Base-by-base conservation (phyloP, 768 basidiomycete species). In the Hysterangium stoloniferum region DNA sequence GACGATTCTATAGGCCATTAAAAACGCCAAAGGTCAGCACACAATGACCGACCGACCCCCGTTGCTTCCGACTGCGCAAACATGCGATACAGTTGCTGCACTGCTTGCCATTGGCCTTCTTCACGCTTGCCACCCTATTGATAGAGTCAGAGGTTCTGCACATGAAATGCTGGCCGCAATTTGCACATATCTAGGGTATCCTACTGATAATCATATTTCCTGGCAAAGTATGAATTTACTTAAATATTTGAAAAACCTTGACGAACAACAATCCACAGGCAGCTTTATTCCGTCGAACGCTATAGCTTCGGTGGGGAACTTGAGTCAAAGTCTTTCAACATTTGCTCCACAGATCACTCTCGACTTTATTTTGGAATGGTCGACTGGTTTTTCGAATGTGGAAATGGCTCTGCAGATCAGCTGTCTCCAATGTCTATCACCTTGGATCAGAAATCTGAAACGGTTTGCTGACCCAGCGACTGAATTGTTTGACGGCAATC, bases 331-430 rank as follows among this genome's bases (percentile, higher is more conserved):
- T 33, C 66, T 92, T 12, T 79, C 89, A 2, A 71, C 69, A 2
- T 82, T 82, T 57, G 79, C 78, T n/a, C 90, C 90, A 11, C 77
- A 86, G 28, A 70, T 95, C 31, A 92, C 91, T 0, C 69, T 95
- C 15, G 92, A 95, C 64, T 90, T 95, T 66, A 70, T 94, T 48
- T 79, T 82, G 17, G 92, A 93, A 65, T 87, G 92, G 28, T 79
- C 78, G 29, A 75, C 73, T 69, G 72, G 73, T 52, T 53, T 42
- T 66, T 58, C 72, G 66, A 71, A 68, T 57, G 64, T 68, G 15
- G 60, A 60, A 3, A 13, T 25, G 58, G 65, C 3, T 1, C 82
- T 84, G 41, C 80, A 83, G 35, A 79, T 86, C 38, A 78, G 74
- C 53, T 91, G 84, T 59, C 64, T 94, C 19, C 80, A 85, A 53